Evolutionary conservation across 169 alveolate genomes (phyloP), one percentile per base, ranked within the genome.

Genomic region (Plasmodium gaboni): DNA sequence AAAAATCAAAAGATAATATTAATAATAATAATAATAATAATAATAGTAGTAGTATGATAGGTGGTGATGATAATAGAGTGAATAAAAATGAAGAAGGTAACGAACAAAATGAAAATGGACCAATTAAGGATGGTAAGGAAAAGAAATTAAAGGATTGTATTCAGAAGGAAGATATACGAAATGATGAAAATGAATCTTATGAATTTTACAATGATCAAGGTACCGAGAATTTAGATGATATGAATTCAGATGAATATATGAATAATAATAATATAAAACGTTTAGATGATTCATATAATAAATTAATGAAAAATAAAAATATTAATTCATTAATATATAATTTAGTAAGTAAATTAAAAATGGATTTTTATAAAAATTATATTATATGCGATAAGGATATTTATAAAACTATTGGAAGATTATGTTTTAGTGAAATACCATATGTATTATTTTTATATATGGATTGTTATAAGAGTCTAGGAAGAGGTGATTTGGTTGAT

Each of bases 401-500:
- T 28, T 93, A 89, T 32, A 95, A 95, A 89, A 97, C 98, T 57
- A 93, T 96, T 24, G 98, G 96, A 63, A 92, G 92, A 2, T 92
- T 96, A 50, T 88, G 95, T 44, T 83, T 95, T 80, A 83, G 95
- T 22, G 96, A 94, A 63, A 95, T 89, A 92, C 98, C 98, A 7
- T 96, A 96, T 63, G 97, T 95, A 9, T 93, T 96, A 44, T 96
- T 96, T 68, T 93, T 95, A 73, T 96, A 96, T 55, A 94, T 95
- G 65, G 91, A 94, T 55, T 96, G 97, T 24, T 93, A 95, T 38
- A 95, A 95, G 69, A 96, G 93, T 87, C 93, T 97, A n/a, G 96
- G 95, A 74, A 95, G 96, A 88, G 98, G 98, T 38, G 98, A 96
- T 68, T 73, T 96, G 26, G 94, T 96, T 74, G 98, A 96, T 61